These are phyloP conservation scores for Acacia confusa DNA, from an alignment of 306 rosid species.

Conservation along the genomic window DNA sequence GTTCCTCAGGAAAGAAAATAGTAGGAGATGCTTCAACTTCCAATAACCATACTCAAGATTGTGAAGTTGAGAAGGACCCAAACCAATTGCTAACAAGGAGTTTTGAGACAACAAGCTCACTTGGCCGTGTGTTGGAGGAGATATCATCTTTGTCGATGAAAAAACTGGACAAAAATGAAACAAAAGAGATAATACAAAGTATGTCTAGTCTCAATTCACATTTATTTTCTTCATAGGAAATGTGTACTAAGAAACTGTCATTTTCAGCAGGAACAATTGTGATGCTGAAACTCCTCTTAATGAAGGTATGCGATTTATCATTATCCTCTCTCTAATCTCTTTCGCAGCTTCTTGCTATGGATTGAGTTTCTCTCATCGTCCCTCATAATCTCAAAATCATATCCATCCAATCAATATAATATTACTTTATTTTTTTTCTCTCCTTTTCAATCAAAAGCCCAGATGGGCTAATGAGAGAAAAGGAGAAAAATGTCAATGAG, in stretches of 20 bases:
- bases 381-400: too few species aligned
- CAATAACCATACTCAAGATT: constrained; percentile 28
- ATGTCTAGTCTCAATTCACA: constrained; percentile 37
- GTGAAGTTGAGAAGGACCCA: constrained; percentile 38
- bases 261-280: constrained; percentile 46
- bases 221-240: constrained; percentile 13
- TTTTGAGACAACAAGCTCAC: constrained; percentile 34
- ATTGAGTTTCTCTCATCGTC: too few species aligned
- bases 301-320: constrained; percentile 51
- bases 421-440: too few species aligned
- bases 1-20: constrained; percentile 40
- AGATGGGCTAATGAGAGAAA: too few species aligned
- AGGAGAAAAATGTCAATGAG: too few species aligned
- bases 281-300: constrained; percentile 44
- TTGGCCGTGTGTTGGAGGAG: constrained; percentile 54
- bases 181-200: constrained; percentile 43
- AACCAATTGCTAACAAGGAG: constrained; percentile 29
- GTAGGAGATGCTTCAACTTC: constrained; percentile 41
- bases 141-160: constrained; percentile 38
- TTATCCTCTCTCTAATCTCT: not conserved
- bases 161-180: constrained; percentile 38
- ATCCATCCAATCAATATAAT: too few species aligned
- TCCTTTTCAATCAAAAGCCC: too few species aligned
- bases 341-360: not conserved
- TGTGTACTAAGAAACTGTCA: constrained; percentile 34